Base-by-base conservation (phyloP, 495 filamentous ascomycete species). In the Oidiodendron maius region DNA sequence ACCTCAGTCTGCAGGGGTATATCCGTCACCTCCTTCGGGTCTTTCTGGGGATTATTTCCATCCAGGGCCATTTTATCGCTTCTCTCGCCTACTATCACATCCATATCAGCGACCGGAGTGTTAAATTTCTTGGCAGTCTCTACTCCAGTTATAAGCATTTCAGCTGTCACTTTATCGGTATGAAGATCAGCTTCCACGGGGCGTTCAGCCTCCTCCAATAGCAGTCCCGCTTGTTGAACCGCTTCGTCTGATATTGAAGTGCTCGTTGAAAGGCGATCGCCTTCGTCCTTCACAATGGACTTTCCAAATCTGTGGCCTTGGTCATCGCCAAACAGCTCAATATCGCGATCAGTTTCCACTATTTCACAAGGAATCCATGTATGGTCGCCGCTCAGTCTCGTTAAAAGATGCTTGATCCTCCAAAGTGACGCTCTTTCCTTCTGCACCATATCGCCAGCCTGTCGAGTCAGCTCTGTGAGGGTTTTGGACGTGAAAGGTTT, bases 401-500 rank as follows among this genome's bases (percentile, higher is more conserved):
- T 84, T 51, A 89, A 76, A 6, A 96, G 62, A 49, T 86, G 83
- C 53, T 91, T 87, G 11, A 85, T 81, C 39, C 77, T 82, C 80
- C 83, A 89, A 20, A 95, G 67, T 4, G 81, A 73, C 46, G 73
- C 77, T 48, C 80, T 81, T 61, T 95, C 91, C 61, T 84, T 83
- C 22, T 87, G 86, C 49, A 91, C 73, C 51, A 89, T 86, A 49
- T 65, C 59, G 71, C 74, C 53, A 71, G 78, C 46, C 75, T 91
- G 78, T 30, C 74, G 70, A 10, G 81, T 81, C 64, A 99, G 81
- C 44, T 91, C 77, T 35, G 80, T 81, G n/a, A 99, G 75, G 3
- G 86, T 85, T 50, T 80, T 82, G 9, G 87, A 90, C 2, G 71
- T 84, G 66, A 94, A 97, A 1, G 91, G 78, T 57, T 82, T 75